Evolutionary conservation across 1,284 basidiomycete species (phyloP).

Genomic region (Ceratobasidium sp.): DNA sequence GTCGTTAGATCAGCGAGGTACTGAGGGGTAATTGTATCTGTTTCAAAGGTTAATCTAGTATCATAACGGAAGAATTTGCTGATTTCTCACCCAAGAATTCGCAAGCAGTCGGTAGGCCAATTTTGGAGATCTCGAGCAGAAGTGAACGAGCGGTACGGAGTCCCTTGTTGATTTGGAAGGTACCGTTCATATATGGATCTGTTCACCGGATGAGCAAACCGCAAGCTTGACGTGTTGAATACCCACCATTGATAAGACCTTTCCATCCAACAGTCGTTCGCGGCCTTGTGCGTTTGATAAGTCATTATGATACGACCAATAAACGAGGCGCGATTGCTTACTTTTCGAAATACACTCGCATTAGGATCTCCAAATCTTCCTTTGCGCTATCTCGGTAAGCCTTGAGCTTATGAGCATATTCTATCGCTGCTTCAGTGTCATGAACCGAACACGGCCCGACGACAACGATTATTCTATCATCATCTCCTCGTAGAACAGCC

Average conservation of each 20-base stretch:
- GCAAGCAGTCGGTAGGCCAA: constrained; percentile 88
- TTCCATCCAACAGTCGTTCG: constrained; percentile 99
- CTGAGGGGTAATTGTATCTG: constrained; percentile 88
- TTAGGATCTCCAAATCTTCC: constrained; percentile 93
- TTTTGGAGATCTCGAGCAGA: constrained; percentile 86
- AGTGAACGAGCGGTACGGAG: constrained; percentile 91
- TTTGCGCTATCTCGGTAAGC: constrained; percentile 83
- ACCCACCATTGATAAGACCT: constrained; percentile 88
- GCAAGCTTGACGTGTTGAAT: neutral
- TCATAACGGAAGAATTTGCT: no score
- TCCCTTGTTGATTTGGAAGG: constrained; percentile 96
- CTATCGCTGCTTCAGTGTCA: constrained; percentile 86
- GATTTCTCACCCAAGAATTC: constrained; percentile 71
- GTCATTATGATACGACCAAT: neutral
- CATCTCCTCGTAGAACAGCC: constrained; percentile 81
- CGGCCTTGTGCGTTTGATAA: constrained; percentile 62
- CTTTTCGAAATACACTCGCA: constrained; percentile 98
- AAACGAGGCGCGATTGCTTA: constrained; percentile 50
- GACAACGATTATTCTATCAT: constrained; percentile 88
- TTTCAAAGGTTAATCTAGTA: no score
- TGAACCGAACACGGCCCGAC: constrained; percentile 98
- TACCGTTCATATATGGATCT: constrained; percentile 83
- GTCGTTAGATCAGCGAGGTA: constrained; percentile 96
- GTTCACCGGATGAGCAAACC: neutral
- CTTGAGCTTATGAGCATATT: constrained; percentile 86